These are phyloP conservation scores for Wickerhamomyces chaumierensis DNA, from an alignment of 805 yeast species.

Conservation along the genomic window DNA sequence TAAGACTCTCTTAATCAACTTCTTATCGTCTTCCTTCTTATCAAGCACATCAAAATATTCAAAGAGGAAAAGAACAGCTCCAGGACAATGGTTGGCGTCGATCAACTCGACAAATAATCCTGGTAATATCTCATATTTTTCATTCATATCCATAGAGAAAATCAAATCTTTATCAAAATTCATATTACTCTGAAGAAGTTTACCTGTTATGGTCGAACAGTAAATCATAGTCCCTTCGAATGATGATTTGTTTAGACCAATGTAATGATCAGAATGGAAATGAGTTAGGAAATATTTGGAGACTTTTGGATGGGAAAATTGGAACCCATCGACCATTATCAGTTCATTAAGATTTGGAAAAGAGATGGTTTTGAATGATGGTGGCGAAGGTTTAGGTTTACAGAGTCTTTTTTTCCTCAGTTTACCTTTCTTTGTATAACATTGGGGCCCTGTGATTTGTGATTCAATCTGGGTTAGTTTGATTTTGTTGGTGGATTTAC, in stretches of 20 bases:
- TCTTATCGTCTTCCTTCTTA: too few species aligned
- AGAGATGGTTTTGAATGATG: conserved; percentile 39
- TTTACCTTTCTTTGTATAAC: too few species aligned
- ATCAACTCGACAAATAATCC: conserved; percentile 44
- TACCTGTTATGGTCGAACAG: conserved; percentile 54
- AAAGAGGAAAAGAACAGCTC: conserved; percentile 74
- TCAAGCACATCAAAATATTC: conserved; percentile 30
- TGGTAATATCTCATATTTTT: conserved; percentile 15
- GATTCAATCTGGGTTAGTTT: too few species aligned
- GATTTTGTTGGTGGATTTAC: too few species aligned
- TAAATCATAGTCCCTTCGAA: conserved; percentile 52
- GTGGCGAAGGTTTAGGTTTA: conserved; percentile 19
- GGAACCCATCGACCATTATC: conserved; percentile 61
- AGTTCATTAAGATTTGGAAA: conserved; percentile 22
- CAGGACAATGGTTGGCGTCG: conserved; percentile 97
- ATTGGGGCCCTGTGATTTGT: not conserved
- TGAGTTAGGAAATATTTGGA: conserved; percentile 58
- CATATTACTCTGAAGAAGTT: conserved; percentile 33
- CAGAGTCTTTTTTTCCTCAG: not conserved
- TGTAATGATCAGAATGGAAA: conserved; percentile 91
- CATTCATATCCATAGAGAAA: conserved; percentile 32
- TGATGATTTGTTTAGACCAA: conserved; percentile 78
- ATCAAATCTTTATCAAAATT: conserved; percentile 35
- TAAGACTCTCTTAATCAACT: conserved; percentile 27
- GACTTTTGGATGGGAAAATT: conserved; percentile 32